Conservation (phyloP, 768 basidiomycete species). For the Xerocomellus chrysenteron region DNA sequence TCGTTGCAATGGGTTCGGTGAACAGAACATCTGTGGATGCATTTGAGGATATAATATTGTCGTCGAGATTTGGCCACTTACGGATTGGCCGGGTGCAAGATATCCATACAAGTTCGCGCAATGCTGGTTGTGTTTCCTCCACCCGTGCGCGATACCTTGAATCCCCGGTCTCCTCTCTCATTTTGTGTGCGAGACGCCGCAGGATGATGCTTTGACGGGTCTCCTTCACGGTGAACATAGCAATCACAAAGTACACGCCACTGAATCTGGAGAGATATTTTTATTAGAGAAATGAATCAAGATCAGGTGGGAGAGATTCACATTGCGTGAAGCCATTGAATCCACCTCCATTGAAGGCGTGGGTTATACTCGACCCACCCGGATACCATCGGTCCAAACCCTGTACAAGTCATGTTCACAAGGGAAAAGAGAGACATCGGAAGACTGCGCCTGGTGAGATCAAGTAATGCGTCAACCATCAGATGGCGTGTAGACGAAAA, state of each 20-base stretch:
- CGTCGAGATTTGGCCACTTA: constrained; percentile 36
- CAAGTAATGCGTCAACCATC: not conserved
- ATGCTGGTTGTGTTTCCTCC: constrained; percentile 58
- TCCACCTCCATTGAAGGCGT: constrained; percentile 72
- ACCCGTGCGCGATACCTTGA: constrained; percentile 57
- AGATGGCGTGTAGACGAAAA: not conserved
- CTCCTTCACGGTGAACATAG: constrained; percentile 62
- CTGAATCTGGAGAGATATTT: constrained; percentile 42
- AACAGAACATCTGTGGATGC: constrained; percentile 14
- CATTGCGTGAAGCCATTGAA: constrained; percentile 79
- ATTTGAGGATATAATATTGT: not conserved
- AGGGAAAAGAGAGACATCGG: constrained; percentile 75
- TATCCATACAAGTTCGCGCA: constrained; percentile 59
- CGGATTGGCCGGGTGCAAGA: constrained; percentile 71
- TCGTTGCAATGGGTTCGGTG: constrained; percentile 66
- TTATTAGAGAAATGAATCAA: not conserved
- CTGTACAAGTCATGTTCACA: constrained; percentile 59
- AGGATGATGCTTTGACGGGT: constrained; percentile 73
- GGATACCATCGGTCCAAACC: constrained; percentile 60
- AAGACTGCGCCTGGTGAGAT: constrained; percentile 52
- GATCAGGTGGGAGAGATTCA: constrained; percentile 22
- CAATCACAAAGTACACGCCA: constrained; percentile 47
- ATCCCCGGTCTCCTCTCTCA: constrained; percentile 68
- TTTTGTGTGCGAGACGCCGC: constrained; percentile 54
- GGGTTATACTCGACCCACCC: constrained; percentile 66